Percentiles rank a stretch among this genome's conserved stretches.
Evolutionary conservation across 768 basidiomycete genomes (phyloP).

Genomic region (Rhizopogon sp.): DNA sequence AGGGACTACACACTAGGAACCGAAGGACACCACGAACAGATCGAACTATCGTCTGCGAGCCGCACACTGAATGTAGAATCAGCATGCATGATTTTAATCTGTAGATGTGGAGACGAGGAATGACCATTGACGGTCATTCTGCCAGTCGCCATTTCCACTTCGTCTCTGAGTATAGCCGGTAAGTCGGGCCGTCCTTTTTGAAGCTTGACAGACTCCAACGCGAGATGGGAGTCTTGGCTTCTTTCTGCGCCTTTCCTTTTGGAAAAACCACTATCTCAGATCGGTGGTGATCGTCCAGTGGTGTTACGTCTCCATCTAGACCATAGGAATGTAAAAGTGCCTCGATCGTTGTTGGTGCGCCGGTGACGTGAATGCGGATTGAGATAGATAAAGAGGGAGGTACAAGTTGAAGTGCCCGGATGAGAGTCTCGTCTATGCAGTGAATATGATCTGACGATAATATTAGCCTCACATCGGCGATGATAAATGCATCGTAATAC

Average conservation of each 20-base stretch:
- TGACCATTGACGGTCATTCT: slow-evolving; percentile 40
- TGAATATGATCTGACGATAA: slow-evolving; percentile 6
- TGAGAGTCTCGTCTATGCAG: slow-evolving; percentile 10
- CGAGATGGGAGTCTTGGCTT: neutral
- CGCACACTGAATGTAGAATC: slow-evolving; percentile 34
- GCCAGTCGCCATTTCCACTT: slow-evolving; percentile 27
- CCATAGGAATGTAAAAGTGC: slow-evolving; percentile 4
- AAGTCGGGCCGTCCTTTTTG: slow-evolving; percentile 38
- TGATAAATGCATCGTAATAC: neutral
- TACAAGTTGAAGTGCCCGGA: slow-evolving; percentile 9
- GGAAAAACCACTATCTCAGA: neutral
- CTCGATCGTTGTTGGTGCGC: neutral
- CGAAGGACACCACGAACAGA: slow-evolving; percentile 33
- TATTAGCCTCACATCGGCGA: neutral
- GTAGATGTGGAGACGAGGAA: slow-evolving; percentile 5
- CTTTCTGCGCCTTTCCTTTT: neutral
- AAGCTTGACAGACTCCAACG: slow-evolving; percentile 16
- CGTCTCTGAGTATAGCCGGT: slow-evolving; percentile 26
- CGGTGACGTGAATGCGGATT: slow-evolving; percentile 14
- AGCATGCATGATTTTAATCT: neutral
- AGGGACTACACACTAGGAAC: slow-evolving; percentile 20
- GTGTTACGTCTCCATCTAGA: neutral
- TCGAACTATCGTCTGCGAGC: slow-evolving; percentile 31
- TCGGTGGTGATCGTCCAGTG: neutral
- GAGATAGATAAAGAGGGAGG: slow-evolving; percentile 12